phyloP scores from a whole-genome alignment of 495 filamentous ascomycete genomes.

The Podospora tetraspora region DNA sequence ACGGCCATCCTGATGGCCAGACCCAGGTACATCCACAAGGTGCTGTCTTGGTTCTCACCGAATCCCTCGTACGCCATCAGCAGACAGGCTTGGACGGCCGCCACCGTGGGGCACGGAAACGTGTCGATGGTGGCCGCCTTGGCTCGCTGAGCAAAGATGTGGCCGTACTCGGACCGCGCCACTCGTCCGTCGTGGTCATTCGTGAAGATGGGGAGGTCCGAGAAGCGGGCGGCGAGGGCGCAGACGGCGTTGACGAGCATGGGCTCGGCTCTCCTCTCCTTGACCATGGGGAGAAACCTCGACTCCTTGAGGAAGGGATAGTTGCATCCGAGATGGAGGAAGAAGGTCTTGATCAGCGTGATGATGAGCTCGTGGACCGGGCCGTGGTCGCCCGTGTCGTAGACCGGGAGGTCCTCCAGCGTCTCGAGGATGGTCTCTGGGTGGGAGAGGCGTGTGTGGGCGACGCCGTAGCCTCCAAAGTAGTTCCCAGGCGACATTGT shows the following conservation, averaged over 20 bases:
- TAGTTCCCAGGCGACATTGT: slow-evolving; percentile 35
- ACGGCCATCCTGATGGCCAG: slow-evolving; percentile 82
- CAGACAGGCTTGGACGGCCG: slow-evolving; percentile 72
- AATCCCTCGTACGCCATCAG: slow-evolving; percentile 83
- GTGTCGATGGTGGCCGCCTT: slow-evolving; percentile 69
- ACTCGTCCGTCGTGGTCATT: slow-evolving; percentile 50
- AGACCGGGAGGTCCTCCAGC: slow-evolving; percentile 67
- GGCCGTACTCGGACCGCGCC: slow-evolving; percentile 57
- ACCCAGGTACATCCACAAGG: slow-evolving; percentile 85
- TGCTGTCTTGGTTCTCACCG: slow-evolving; percentile 78
- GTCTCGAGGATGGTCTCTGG: slow-evolving; percentile 46
- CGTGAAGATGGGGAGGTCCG: slow-evolving; percentile 57
- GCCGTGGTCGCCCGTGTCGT: slow-evolving; percentile 62
- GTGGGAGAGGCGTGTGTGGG: slow-evolving; percentile 22
- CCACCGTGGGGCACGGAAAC: slow-evolving; percentile 71
- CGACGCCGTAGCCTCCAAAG: slow-evolving; percentile 11
- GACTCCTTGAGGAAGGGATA: slow-evolving; percentile 73
- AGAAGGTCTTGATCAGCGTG: slow-evolving; percentile 71
- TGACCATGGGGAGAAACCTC: slow-evolving; percentile 62
- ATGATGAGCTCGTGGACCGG: slow-evolving; percentile 67
- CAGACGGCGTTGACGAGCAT: slow-evolving; percentile 86
- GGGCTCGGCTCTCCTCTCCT: slow-evolving; percentile 72
- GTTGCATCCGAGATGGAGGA: slow-evolving; percentile 70
- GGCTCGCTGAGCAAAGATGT: slow-evolving; percentile 71
- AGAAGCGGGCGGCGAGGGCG: slow-evolving; percentile 75